A percentile compares a stretch with the other conserved stretches of the same genome.
These are phyloP conservation scores for Sporothrix protearum DNA, from an alignment of 2,329 filamentous ascomycete genomes.

Conservation along the genomic window DNA sequence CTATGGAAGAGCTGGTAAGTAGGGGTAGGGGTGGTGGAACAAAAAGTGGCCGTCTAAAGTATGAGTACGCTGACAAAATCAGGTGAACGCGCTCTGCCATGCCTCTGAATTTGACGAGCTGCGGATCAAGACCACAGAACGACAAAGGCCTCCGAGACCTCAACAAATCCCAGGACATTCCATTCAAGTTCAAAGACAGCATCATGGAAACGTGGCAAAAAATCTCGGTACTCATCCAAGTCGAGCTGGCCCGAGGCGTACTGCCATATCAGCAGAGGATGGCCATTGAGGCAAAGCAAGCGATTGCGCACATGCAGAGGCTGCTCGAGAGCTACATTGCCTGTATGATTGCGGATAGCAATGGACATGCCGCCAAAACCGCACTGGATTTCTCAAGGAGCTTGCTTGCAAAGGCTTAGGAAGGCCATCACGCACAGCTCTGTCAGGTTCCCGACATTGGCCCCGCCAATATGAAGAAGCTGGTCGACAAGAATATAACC, in stretches of 20 bases:
- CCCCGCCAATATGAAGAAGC: slow-evolving; percentile 67
- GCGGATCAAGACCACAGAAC: slow-evolving; percentile 67
- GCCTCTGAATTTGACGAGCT: slow-evolving; percentile 71
- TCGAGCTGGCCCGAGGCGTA: slow-evolving; percentile 62
- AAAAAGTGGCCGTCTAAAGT: too few species aligned
- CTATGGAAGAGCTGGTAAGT: slow-evolving; percentile 65
- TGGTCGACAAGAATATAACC: slow-evolving; percentile 66
- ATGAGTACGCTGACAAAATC: neutral
- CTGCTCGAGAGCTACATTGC: slow-evolving; percentile 73
- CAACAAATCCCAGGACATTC: slow-evolving; percentile 65
- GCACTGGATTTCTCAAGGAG: slow-evolving; percentile 76
- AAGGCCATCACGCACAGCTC: slow-evolving; percentile 74
- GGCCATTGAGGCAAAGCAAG: slow-evolving; percentile 57
- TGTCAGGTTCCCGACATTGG: slow-evolving; percentile 80
- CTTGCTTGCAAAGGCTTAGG: slow-evolving; percentile 73
- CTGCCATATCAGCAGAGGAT: slow-evolving; percentile 46
- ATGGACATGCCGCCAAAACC: slow-evolving; percentile 64
- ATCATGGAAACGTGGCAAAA: slow-evolving; percentile 68
- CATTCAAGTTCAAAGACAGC: slow-evolving; percentile 67
- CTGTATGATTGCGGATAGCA: slow-evolving; percentile 57
- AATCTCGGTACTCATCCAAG: slow-evolving; percentile 72
- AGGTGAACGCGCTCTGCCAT: slow-evolving; percentile 65
- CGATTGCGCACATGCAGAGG: slow-evolving; percentile 67
- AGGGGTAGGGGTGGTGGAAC: too few species aligned
- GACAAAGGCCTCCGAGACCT: slow-evolving; percentile 64